These are phyloP conservation scores for Trichoderma breve DNA, from an alignment of 2,329 filamentous ascomycete species.

Conservation along the genomic window DNA sequence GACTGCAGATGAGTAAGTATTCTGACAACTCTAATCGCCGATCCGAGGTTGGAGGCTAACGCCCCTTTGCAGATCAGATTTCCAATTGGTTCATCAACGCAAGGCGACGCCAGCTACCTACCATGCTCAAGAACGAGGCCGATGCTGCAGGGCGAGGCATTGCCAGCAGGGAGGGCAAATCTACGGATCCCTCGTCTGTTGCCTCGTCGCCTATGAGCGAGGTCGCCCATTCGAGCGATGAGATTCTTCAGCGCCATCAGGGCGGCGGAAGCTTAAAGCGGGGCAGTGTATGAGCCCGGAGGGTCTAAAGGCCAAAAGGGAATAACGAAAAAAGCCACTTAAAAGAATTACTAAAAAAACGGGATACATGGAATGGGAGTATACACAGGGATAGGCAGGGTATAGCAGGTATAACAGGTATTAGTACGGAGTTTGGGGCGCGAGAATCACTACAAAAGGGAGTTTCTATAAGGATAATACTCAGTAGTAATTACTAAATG, in stretches of 20 bases:
- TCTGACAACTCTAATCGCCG: neutral
- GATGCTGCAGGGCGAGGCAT: constrained; percentile 40
- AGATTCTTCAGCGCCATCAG: constrained; percentile 32
- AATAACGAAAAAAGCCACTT: neutral
- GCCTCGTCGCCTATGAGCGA: constrained; percentile 39
- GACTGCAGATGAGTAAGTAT: constrained; percentile 70
- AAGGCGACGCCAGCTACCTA: constrained; percentile 62
- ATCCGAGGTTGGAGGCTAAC: constrained; percentile 19
- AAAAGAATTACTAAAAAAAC: neutral
- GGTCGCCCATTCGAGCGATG: constrained; percentile 44
- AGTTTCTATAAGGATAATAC: neutral
- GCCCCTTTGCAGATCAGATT: constrained; percentile 55
- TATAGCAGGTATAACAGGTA: neutral
- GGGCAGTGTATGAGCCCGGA: constrained; percentile 42
- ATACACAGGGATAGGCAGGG: neutral
- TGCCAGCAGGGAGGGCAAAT: neutral
- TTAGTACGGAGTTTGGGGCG: neutral
- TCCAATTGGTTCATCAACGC: constrained; percentile 83
- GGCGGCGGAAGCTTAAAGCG: constrained; percentile 41
- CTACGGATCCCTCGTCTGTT: neutral
- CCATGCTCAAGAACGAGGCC: constrained; percentile 57
- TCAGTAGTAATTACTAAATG: neutral
- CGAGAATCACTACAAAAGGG: neutral
- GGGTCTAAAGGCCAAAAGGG: neutral
- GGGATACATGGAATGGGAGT: neutral